phyloP scores from a whole-genome alignment of 1,284 basidiomycete genomes.

The Austroboletus novae-zelandiae region DNA sequence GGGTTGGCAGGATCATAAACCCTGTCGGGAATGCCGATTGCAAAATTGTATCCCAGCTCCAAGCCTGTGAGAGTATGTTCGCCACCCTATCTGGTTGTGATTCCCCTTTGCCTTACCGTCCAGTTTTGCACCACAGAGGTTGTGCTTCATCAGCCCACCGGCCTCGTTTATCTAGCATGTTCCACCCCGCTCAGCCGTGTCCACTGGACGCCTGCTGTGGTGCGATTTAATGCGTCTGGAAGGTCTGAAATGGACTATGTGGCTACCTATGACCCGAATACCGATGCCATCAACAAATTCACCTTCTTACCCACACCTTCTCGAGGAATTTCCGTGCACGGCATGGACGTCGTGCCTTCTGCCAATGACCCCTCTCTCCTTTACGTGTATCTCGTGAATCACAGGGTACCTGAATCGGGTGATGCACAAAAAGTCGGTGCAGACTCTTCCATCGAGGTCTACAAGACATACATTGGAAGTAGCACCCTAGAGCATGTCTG shows the following conservation, averaged over 20 bases:
- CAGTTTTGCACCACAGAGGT: slow-evolving; percentile 41
- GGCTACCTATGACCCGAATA: slow-evolving; percentile 56
- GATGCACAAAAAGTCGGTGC: slow-evolving; percentile 53
- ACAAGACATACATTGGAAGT: slow-evolving; percentile 51
- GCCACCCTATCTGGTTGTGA: not conserved
- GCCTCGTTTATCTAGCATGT: slow-evolving; percentile 69
- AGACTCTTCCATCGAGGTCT: slow-evolving; percentile 71
- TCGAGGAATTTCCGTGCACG: slow-evolving; percentile 59
- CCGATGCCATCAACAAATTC: slow-evolving; percentile 47
- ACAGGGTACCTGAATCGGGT: slow-evolving; percentile 46
- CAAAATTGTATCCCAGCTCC: slow-evolving; percentile 45
- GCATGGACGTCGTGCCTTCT: slow-evolving; percentile 69
- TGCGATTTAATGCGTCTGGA: slow-evolving; percentile 45
- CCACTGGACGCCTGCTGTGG: slow-evolving; percentile 55
- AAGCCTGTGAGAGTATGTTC: slow-evolving; percentile 64
- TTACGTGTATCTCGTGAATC: slow-evolving; percentile 69
- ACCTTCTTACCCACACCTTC: slow-evolving; percentile 38
- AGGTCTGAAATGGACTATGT: slow-evolving; percentile 54
- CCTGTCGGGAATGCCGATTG: slow-evolving; percentile 49
- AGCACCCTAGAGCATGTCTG: slow-evolving; percentile 48
- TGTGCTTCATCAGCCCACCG: slow-evolving; percentile 53
- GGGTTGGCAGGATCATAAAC: slow-evolving; percentile 44
- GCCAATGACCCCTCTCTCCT: slow-evolving; percentile 46
- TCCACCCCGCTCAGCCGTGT: slow-evolving; percentile 50
- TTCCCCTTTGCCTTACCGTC: not conserved